Conservation (phyloP, 2,329 filamentous ascomycete species). For the Arachnomyces sp. region DNA sequence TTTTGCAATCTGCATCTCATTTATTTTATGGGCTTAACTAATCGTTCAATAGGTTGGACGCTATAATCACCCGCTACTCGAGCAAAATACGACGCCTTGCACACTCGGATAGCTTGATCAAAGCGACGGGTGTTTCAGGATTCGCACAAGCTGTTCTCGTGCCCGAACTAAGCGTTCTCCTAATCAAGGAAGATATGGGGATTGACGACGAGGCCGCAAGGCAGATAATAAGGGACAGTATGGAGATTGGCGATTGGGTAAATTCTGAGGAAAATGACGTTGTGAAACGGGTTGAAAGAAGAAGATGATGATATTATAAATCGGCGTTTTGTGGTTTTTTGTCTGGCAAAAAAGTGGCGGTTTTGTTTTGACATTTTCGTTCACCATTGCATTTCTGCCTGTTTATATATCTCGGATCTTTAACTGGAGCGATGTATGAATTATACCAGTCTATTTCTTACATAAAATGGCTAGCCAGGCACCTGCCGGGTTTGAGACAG, state of each 20-base stretch:
- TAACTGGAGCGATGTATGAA: no score
- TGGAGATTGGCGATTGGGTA: constrained; percentile 58
- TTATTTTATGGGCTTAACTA: constrained; percentile 24
- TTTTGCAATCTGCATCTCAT: neutral
- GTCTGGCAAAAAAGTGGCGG: no score
- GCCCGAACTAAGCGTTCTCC: constrained; percentile 54
- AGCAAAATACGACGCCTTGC: constrained; percentile 54
- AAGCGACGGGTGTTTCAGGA: constrained; percentile 57
- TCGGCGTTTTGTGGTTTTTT: neutral
- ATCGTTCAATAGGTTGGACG: constrained; percentile 40
- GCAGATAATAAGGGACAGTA: constrained; percentile 59
- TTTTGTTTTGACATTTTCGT: no score
- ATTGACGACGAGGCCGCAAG: constrained; percentile 41
- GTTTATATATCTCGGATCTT: no score
- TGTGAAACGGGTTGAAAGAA: constrained; percentile 25
- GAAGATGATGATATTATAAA: constrained; percentile 22
- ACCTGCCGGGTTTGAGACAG: no score
- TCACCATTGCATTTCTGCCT: no score
- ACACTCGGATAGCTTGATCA: constrained; percentile 57
- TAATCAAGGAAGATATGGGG: constrained; percentile 54
- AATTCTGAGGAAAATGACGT: constrained; percentile 58
- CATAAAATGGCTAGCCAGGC: no score
- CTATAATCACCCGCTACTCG: constrained; percentile 55
- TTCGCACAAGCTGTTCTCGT: constrained; percentile 72
- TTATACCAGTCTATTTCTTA: no score